Evolutionary conservation across 2,329 filamentous ascomycete species (phyloP).

Genomic region (Aspergillus candidus): DNA sequence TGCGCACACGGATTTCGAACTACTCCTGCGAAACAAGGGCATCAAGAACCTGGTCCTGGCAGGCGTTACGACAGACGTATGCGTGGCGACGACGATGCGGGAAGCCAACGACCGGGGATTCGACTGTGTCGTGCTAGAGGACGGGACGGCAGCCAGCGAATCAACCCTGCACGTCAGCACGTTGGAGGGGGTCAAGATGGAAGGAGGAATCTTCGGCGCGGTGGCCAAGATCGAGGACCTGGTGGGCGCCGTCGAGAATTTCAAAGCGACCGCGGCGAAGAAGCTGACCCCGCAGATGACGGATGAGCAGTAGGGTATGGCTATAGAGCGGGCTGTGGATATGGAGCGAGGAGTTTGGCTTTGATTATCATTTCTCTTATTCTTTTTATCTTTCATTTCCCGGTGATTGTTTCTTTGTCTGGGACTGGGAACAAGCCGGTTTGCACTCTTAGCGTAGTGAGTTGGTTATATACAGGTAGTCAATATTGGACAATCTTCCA

Average conservation of each 20-base stretch:
- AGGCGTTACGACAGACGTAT: slow-evolving; percentile 53
- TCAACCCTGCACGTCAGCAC: slow-evolving; percentile 37
- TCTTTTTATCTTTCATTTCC: not conserved
- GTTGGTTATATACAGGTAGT: too few species aligned
- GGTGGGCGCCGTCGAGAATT: slow-evolving; percentile 38
- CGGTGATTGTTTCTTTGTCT: slow-evolving; percentile 4
- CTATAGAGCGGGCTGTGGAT: slow-evolving; percentile 5
- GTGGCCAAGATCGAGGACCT: slow-evolving; percentile 36
- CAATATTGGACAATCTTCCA: too few species aligned
- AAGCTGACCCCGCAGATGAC: slow-evolving; percentile 39
- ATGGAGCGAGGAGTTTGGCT: slow-evolving; percentile 11
- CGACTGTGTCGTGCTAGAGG: slow-evolving; percentile 48
- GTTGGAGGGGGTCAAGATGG: slow-evolving; percentile 42
- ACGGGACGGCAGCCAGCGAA: slow-evolving; percentile 42
- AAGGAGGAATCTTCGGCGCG: slow-evolving; percentile 43
- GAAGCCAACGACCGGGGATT: slow-evolving; percentile 53
- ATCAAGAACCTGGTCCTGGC: slow-evolving; percentile 49
- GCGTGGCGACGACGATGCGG: slow-evolving; percentile 50
- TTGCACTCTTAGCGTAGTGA: not conserved
- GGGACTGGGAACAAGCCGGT: not conserved
- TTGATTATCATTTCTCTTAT: slow-evolving; percentile 2
- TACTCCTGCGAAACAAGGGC: slow-evolving; percentile 45
- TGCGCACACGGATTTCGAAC: slow-evolving; percentile 50
- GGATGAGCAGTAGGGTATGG: slow-evolving; percentile 3
- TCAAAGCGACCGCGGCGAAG: slow-evolving; percentile 37